A percentile compares a stretch with the other conserved stretches of the same genome.
Evolutionary conservation across 2,329 filamentous ascomycete genomes (phyloP).

Genomic region (Penicillium griseofulvum): DNA sequence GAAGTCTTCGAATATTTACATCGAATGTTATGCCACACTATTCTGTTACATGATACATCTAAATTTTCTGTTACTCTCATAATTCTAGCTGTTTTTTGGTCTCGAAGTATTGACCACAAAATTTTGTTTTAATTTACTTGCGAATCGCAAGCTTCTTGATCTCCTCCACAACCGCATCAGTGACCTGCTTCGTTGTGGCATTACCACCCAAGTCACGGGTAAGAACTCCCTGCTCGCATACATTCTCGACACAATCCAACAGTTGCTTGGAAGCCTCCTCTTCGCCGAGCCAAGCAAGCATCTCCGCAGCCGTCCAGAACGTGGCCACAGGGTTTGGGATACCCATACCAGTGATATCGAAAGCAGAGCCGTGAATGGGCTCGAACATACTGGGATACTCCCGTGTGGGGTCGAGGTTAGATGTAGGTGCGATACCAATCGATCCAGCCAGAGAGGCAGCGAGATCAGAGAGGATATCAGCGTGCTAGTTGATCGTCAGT

Average conservation of each 20-base stretch:
- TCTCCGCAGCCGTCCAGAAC: conserved; percentile 68
- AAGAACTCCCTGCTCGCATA: conserved; percentile 54
- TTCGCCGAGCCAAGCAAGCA: conserved; percentile 64
- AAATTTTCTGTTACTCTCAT: neutral
- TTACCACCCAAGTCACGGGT: conserved; percentile 61
- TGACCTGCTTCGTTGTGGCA: conserved; percentile 58
- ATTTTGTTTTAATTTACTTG: neutral
- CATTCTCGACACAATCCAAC: conserved; percentile 60
- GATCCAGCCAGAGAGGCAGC: conserved; percentile 68
- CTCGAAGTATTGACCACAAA: neutral
- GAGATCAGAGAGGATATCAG: conserved; percentile 68
- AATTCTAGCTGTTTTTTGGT: neutral
- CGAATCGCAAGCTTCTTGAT: conserved; percentile 44
- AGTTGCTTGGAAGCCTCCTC: conserved; percentile 56
- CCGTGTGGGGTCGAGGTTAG: conserved; percentile 64
- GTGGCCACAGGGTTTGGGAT: conserved; percentile 62
- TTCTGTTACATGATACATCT: neutral
- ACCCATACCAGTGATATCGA: conserved; percentile 63
- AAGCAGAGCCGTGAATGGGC: conserved; percentile 63
- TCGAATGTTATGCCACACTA: neutral
- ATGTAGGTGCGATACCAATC: conserved; percentile 70
- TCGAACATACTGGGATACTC: conserved; percentile 62
- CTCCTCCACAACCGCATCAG: conserved; percentile 55
- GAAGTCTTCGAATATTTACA: neutral
- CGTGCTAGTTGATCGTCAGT: conserved; percentile 42